Conservation (phyloP, 2,329 filamentous ascomycete genomes). For the Colletotrichum viniferum region DNA sequence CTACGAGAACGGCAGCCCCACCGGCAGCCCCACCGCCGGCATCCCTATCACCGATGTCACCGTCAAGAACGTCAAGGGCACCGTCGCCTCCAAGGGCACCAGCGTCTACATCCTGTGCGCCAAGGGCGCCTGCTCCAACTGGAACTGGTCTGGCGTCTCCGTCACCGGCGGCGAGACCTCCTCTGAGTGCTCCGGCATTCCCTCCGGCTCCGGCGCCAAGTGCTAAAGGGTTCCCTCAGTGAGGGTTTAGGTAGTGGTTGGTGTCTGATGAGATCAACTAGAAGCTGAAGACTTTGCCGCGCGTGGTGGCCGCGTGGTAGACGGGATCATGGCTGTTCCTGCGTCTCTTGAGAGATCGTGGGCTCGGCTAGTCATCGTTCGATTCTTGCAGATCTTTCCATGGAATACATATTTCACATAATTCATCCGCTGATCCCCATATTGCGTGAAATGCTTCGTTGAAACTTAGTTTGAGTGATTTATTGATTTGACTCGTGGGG, state of each 20-base stretch:
- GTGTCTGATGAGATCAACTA: not conserved
- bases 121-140: conserved; percentile 52
- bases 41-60: conserved; percentile 58
- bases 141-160: conserved; percentile 54
- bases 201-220: conserved; percentile 20
- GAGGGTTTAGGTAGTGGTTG: not conserved
- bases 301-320: not conserved
- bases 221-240: not conserved
- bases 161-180: conserved; percentile 55
- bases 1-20: conserved; percentile 52
- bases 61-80: conserved; percentile 47
- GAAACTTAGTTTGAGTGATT: not conserved
- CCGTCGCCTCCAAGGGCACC: conserved; percentile 40
- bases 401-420: not conserved
- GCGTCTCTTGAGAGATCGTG: not conserved
- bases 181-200: conserved; percentile 29
- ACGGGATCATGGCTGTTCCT: not conserved
- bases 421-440: not conserved
- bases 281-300: not conserved
- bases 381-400: conserved; percentile 7
- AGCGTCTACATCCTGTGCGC: conserved; percentile 60
- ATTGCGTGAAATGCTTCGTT: not conserved
- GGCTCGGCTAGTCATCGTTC: not conserved
- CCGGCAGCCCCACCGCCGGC: conserved; percentile 47
- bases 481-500: not conserved